Evolutionary conservation across 1,284 basidiomycete genomes (phyloP).

Genomic region (Irpex sp.): DNA sequence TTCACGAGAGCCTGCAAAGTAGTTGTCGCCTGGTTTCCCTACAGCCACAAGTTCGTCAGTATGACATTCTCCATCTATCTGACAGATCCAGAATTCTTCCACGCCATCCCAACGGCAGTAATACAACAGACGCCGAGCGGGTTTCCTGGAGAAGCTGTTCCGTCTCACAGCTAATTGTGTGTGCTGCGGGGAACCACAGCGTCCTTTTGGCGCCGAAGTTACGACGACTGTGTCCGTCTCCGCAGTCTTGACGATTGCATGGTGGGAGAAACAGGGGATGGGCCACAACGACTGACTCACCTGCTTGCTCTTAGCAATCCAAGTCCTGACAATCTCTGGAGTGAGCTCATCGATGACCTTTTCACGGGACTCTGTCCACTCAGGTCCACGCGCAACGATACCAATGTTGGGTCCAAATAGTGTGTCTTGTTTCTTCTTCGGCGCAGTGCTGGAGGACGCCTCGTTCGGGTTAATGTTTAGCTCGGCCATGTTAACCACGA

Average conservation of each 20-base stretch:
- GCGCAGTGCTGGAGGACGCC: slow-evolving; percentile 15
- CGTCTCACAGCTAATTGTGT: background rate
- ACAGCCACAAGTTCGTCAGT: background rate
- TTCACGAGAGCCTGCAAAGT: slow-evolving; percentile 90
- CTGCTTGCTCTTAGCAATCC: slow-evolving; percentile 85
- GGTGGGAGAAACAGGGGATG: background rate
- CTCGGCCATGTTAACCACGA: slow-evolving; percentile 36
- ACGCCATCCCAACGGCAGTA: background rate
- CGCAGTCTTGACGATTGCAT: background rate
- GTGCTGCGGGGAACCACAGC: background rate
- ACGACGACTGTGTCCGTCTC: background rate
- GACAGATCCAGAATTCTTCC: background rate
- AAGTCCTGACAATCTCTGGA: slow-evolving; percentile 72
- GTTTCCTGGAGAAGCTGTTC: background rate
- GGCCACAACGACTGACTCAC: slow-evolving; percentile 38
- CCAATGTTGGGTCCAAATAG: slow-evolving; percentile 69
- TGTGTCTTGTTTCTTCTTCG: slow-evolving; percentile 50
- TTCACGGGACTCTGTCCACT: slow-evolving; percentile 42
- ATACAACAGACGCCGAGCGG: background rate
- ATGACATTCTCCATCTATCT: background rate
- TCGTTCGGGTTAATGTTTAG: slow-evolving; percentile 15
- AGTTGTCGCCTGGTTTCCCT: slow-evolving; percentile 80
- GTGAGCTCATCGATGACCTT: slow-evolving; percentile 64
- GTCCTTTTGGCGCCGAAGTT: background rate
- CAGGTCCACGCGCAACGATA: slow-evolving; percentile 40